Conservation (phyloP, 768 basidiomycete genomes). For the Tricholoma sp. region DNA sequence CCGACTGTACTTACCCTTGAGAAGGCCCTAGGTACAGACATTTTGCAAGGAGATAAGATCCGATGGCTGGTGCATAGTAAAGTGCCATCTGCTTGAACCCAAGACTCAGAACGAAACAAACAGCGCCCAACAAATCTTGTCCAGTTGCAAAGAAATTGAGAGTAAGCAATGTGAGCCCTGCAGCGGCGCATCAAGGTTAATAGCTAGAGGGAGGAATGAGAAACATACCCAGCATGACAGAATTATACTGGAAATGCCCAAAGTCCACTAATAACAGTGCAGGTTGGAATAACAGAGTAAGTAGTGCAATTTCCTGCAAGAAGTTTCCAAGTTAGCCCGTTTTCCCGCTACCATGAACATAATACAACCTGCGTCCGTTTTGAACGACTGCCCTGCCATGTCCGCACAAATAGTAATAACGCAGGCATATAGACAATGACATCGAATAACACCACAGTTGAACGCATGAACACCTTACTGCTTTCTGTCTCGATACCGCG, state of each 20-base stretch:
- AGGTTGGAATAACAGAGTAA: slow-evolving; percentile 78
- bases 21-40: slow-evolving; percentile 74
- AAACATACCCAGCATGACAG: slow-evolving; percentile 78
- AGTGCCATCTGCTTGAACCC: slow-evolving; percentile 96
- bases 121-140: slow-evolving; percentile 68
- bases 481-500: slow-evolving; percentile 64
- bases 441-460: slow-evolving; percentile 67
- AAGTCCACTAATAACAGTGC: slow-evolving; percentile 81
- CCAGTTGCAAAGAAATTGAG: slow-evolving; percentile 65
- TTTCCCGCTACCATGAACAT: not conserved
- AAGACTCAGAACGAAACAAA: slow-evolving; percentile 79
- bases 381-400: slow-evolving; percentile 67
- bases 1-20: slow-evolving; percentile 50
- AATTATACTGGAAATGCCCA: slow-evolving; percentile 96
- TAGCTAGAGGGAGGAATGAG: not conserved
- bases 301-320: slow-evolving; percentile 57
- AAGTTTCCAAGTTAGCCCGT: slow-evolving; percentile 6
- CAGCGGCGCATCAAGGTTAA: not conserved
- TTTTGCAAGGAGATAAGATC: slow-evolving; percentile 84
- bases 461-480: slow-evolving; percentile 77
- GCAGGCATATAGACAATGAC: slow-evolving; percentile 71
- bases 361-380: slow-evolving; percentile 67
- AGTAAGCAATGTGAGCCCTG: slow-evolving; percentile 66
- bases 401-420: slow-evolving; percentile 55
- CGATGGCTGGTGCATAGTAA: slow-evolving; percentile 92